Base-by-base conservation (phyloP, 2,329 filamentous ascomycete species). In the Xylaria sp. region DNA sequence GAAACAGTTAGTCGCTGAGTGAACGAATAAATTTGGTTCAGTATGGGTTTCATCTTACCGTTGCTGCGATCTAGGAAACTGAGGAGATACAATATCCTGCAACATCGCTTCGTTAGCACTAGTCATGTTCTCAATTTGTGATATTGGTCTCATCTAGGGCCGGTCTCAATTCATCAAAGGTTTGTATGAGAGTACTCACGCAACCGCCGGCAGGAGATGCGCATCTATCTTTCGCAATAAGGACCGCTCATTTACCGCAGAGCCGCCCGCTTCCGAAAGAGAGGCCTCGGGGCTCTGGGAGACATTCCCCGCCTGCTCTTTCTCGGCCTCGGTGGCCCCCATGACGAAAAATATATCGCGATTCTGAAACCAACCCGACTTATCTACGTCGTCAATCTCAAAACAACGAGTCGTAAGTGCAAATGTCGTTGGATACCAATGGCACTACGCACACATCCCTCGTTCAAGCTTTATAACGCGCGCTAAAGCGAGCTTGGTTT, bases 31-130 rank as follows among this genome's bases (percentile, higher is more conserved):
- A 9, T 31, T 31, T 4, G 4, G 4, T 31, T 31, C 9, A 75
- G 74, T 14, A 67, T 75, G 4, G 76, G 62, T 9, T 67, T 11
- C 70, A 52, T 33, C 49, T 37, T 59, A 83, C 78, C 84, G 75
- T 87, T 87, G 69, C 83, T 85, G 33, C 84, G 76, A 66, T 87
- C 85, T 8, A 87, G 71, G 63, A 87, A 87, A 0, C 82, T 86
- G 0, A 87, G 71, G 5, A 87, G 72, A 67, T 87, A 87, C 11
- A 87, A 66, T 2, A 86, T 69, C 0, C 65, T 68, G 52, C 11
- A 46, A 21, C 9, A 45, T 52, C 2, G n/a, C n/a, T n/a, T n/a
- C n/a, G n/a, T n/a, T n/a, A n/a, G n/a, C n/a, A n/a, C n/a, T n/a
- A n/a, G n/a, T n/a, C n/a, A n/a, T n/a, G n/a, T n/a, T n/a, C n/a